Evolutionary conservation across 805 yeast genomes (phyloP), one percentile per base, ranked within the genome.

Genomic region (Saccharomycopsis schoenii): DNA sequence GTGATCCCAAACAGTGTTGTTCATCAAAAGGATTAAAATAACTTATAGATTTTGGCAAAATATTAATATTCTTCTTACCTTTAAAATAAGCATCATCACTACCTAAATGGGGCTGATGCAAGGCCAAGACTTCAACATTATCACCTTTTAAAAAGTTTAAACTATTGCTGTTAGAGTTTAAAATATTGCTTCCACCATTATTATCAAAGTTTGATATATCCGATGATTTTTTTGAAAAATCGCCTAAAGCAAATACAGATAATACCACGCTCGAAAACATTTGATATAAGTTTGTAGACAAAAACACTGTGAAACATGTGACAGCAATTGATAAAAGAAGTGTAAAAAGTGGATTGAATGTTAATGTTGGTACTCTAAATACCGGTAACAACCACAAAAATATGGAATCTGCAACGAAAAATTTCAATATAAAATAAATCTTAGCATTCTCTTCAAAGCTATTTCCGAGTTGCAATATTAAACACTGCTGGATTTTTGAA

Each of bases 31-130:
- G 97, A 65, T 92, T 90, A 67, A 94, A 74, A 67, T 79, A 77
- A 4, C 96, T 97, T 0, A 96, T 86, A 54, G 96, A 87, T 72
- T 93, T 97, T 0, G 99, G 98, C 41, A 94, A 75, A 64, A 88
- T 88, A 68, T 92, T 88, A 64, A 94, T 86, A 0, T 92, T 88
- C 68, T 89, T 88, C 52, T 83, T 84, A 54, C 99, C 99, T 68
- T 83, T 86, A 70, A 92, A 87, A 71, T 91, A 96, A 1, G 79
- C 63, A 57, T 74, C 74, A 12, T 43, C 51, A 24, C 21, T 47
- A 47, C 34, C 12, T 25, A 47, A 21, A 47, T 47, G 52, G 21
- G 42, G 14, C 15, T 34, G 25, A 40, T 54, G 54, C 10, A 14
- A 15, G 1, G 63, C 65, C 11, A 62, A 47, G 36, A 55, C n/a